Evolutionary conservation across 768 basidiomycete species (phyloP).

Genomic region (Butyriboletus loyo): DNA sequence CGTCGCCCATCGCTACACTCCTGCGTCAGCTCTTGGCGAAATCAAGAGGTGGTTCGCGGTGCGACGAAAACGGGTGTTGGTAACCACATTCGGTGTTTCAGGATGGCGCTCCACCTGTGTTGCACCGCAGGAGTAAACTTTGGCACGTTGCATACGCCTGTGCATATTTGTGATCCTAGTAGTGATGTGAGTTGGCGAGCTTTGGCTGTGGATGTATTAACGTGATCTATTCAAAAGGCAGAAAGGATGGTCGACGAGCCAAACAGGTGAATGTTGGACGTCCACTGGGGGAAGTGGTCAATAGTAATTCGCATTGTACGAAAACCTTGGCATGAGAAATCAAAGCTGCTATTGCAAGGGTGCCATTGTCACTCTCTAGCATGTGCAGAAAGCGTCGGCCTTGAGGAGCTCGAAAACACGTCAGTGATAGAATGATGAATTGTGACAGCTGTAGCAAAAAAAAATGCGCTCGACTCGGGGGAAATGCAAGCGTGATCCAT

Average conservation of each 20-base stretch:
- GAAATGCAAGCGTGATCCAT: background rate
- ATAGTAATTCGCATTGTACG: background rate
- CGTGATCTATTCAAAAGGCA: background rate
- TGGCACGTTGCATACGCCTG: slow-evolving; percentile 4
- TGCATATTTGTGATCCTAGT: background rate
- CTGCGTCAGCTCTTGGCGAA: slow-evolving; percentile 7
- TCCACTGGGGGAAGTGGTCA: background rate
- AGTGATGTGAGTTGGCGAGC: background rate
- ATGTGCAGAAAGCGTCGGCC: background rate
- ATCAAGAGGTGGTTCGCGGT: slow-evolving; percentile 1
- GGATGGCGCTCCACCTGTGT: slow-evolving; percentile 7
- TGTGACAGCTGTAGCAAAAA: background rate
- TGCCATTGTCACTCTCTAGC: background rate
- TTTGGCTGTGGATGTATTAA: background rate
- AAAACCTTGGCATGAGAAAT: background rate
- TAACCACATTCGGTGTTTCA: background rate
- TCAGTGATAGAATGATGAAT: background rate
- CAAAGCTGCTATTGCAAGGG: background rate
- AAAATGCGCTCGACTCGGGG: too few species aligned
- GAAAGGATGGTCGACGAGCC: too few species aligned
- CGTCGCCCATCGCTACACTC: slow-evolving; percentile 8
- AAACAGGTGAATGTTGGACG: background rate
- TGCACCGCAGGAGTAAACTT: slow-evolving; percentile 4
- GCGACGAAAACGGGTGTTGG: background rate
- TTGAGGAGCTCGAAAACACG: background rate